Conservation (phyloP, 2,329 filamentous ascomycete genomes). For the Colletotrichum noveboracense region DNA sequence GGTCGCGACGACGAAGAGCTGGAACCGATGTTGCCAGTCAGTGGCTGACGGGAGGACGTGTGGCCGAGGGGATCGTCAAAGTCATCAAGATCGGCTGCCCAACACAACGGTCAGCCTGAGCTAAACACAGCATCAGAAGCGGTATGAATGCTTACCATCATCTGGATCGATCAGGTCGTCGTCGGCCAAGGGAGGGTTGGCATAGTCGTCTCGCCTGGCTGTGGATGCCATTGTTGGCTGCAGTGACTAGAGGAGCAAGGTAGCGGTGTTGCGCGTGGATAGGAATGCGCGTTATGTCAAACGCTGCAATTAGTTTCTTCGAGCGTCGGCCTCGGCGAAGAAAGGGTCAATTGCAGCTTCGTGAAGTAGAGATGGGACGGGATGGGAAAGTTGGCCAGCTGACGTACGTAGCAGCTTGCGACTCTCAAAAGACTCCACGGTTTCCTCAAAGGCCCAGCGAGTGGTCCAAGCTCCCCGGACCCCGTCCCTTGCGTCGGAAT, state of each 20-base stretch:
- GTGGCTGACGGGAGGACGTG: constrained; percentile 75
- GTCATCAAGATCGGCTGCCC: constrained; percentile 81
- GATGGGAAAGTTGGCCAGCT: not conserved
- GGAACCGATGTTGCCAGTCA: constrained; percentile 83
- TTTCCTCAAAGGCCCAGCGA: constrained; percentile 27
- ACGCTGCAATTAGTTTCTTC: not conserved
- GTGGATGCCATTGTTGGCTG: constrained; percentile 48
- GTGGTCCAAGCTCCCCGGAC: constrained; percentile 31
- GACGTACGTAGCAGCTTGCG: constrained; percentile 16
- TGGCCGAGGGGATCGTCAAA: constrained; percentile 84
- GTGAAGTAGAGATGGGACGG: not conserved
- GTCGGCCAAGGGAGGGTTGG: constrained; percentile 65
- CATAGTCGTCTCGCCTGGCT: constrained; percentile 60
- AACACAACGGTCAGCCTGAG: not conserved
- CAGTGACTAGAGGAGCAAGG: not conserved
- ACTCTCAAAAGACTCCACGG: constrained; percentile 27
- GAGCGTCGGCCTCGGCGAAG: not conserved
- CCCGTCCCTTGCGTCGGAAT: constrained; percentile 1
- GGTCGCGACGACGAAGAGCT: constrained; percentile 56
- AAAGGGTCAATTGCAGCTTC: not conserved
- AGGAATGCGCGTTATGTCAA: not conserved
- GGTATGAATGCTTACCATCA: constrained; percentile 63
- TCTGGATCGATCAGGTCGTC: constrained; percentile 81
- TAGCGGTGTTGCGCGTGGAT: not conserved
- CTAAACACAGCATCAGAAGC: not conserved